A percentile compares a stretch with the other conserved stretches of the same genome.
Evolutionary conservation across 768 basidiomycete genomes (phyloP).

Genomic region (Tricholoma sp.): DNA sequence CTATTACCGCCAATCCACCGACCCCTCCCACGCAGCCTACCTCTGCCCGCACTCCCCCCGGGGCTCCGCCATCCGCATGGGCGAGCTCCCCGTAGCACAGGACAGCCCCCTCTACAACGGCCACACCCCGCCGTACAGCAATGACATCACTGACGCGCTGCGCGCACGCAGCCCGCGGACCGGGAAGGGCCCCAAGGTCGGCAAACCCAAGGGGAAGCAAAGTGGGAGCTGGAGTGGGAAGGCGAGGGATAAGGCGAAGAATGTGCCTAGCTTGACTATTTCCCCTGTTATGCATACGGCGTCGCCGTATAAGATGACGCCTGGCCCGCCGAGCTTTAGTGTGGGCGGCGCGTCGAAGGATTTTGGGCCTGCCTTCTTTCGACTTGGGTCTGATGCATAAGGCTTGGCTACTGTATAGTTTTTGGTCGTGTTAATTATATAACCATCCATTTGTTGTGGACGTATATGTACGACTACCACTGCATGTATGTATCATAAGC

Average conservation of each 20-base stretch:
- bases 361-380: constrained; percentile 5
- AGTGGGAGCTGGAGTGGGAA: constrained; percentile 2
- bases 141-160: neutral
- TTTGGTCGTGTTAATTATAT: neutral
- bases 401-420: neutral
- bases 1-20: constrained; percentile 35
- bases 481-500: no score
- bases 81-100: constrained; percentile 4
- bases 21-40: constrained; percentile 32
- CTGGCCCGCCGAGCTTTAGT: constrained; percentile 22
- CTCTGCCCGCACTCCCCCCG: constrained; percentile 13
- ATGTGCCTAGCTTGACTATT: constrained; percentile 13
- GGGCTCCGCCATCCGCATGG: constrained; percentile 9
- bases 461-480: no score
- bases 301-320: constrained; percentile 21
- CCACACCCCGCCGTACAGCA: neutral
- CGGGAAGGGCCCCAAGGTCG: neutral
- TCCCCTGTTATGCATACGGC: constrained; percentile 25
- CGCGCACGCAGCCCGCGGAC: neutral
- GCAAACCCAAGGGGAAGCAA: neutral
- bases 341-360: constrained; percentile 1
- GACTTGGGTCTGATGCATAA: neutral
- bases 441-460: no score
- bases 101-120: constrained; percentile 2
- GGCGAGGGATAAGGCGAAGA: neutral